Evolutionary conservation across 2,329 filamentous ascomycete genomes (phyloP).

Genomic region (Thelonectria olida): DNA sequence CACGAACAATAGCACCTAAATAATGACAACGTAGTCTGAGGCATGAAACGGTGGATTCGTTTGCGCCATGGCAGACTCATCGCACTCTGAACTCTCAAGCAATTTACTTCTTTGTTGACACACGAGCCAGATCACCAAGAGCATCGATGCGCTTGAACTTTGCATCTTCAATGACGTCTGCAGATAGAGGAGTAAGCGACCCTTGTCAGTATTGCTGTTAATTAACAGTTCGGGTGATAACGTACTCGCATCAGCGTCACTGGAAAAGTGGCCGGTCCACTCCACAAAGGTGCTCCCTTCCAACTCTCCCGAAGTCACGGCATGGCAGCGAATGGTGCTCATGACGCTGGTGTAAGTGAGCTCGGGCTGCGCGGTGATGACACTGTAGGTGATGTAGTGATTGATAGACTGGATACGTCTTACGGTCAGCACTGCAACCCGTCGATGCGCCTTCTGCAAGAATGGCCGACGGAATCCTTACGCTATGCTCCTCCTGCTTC

Average conservation of each 20-base stretch:
- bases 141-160: constrained; percentile 81
- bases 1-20: no score
- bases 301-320: constrained; percentile 72
- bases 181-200: constrained; percentile 23
- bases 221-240: constrained; percentile 14
- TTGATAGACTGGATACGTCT: constrained; percentile 65
- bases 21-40: no score
- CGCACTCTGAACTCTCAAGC: no score
- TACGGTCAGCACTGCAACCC: background rate
- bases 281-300: constrained; percentile 73
- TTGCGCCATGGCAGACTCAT: no score
- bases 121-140: constrained; percentile 70
- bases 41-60: no score
- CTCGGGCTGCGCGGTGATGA: constrained; percentile 73
- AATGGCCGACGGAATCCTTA: constrained; percentile 45
- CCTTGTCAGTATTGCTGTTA: background rate
- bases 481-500: constrained; percentile 80
- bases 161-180: constrained; percentile 77
- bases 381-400: constrained; percentile 78
- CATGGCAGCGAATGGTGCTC: constrained; percentile 72
- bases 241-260: constrained; percentile 74
- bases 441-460: background rate
- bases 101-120: constrained; percentile 49
- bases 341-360: constrained; percentile 73
- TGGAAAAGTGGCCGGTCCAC: constrained; percentile 76